Base-by-base conservation (phyloP, 78 protist genomes). In the Dictyostelium discoideum region DNA sequence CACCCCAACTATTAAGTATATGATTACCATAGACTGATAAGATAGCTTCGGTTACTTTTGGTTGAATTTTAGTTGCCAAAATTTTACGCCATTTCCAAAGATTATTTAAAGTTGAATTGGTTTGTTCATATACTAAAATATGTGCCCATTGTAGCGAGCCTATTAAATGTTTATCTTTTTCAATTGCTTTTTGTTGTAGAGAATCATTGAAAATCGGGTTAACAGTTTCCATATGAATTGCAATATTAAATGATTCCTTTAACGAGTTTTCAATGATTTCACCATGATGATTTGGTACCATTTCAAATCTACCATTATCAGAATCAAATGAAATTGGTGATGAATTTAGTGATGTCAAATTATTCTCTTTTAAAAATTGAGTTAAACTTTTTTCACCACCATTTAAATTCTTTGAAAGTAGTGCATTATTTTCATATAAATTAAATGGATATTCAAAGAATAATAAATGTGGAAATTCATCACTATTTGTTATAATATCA, bases 111-210 rank as follows among this genome's bases (percentile, higher is more conserved):
- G 54, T 82, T 54, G 44, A 44, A 48, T 90, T 63, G 0, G 22
- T 6, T 80, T 44, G n/a, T n/a, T 80, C 93, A 26, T 90, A 80
- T 2, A 90, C 84, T 77, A 90, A 32, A n/a, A 22, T 60, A 32
- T 90, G 94, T 3, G 73, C 94, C 94, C 94, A 90, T 69, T 73
- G 54, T 18, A 90, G 20, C 24, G 85, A 82, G 0, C 94, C 94
- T 26, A 90, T 90, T 14, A 90, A n/a, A 20, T 82, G 60, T 42
- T 76, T 76, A 32, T 60, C 84, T 14, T 40, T 9, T 26, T 82
- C 74, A 13, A 90, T n/a, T 57, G 18, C 18, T 48, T 90, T 63
- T 18, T 29, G 29, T 72, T 82, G 87, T 10, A 72, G n/a, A 6
- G 86, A 20, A 46, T 88, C 93, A 67, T 80, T 88, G 18, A 80